Evolutionary conservation across 2,329 filamentous ascomycete species (phyloP).

Genomic region (Epichloe scottii): DNA sequence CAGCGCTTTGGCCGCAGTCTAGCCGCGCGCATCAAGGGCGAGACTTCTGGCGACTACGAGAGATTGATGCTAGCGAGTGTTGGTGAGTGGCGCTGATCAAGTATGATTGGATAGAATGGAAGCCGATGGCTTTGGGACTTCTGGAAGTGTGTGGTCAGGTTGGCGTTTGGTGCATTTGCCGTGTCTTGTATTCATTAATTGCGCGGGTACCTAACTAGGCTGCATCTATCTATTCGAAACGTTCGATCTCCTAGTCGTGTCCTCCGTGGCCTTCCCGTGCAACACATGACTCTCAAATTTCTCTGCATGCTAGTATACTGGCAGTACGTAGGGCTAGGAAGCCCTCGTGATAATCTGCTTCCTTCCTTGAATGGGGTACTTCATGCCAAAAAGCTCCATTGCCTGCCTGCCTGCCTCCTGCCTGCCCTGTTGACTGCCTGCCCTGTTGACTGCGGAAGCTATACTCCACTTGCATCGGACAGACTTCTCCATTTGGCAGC

Average conservation of each 20-base stretch:
- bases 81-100: slow-evolving; percentile 24
- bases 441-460: too few species aligned
- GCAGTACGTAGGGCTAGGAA: neutral
- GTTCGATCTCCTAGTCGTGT: neutral
- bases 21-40: slow-evolving; percentile 57
- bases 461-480: neutral
- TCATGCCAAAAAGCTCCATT: too few species aligned
- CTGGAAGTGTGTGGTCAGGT: neutral
- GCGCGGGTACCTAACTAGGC: neutral
- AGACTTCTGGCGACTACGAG: slow-evolving; percentile 79
- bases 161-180: neutral
- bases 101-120: neutral
- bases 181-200: neutral
- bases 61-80: slow-evolving; percentile 60
- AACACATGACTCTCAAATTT: too few species aligned
- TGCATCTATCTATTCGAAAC: neutral
- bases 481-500: too few species aligned
- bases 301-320: too few species aligned
- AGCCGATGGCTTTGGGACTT: neutral
- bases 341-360: neutral
- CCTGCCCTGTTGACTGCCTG: too few species aligned
- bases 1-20: slow-evolving; percentile 58
- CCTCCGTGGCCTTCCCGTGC: too few species aligned
- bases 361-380: too few species aligned
- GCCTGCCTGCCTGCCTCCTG: too few species aligned